A percentile compares a stretch with the other conserved stretches of the same genome.
Evolutionary conservation across 2,329 filamentous ascomycete genomes (phyloP).

Genomic region (Thielaviopsis euricoi): DNA sequence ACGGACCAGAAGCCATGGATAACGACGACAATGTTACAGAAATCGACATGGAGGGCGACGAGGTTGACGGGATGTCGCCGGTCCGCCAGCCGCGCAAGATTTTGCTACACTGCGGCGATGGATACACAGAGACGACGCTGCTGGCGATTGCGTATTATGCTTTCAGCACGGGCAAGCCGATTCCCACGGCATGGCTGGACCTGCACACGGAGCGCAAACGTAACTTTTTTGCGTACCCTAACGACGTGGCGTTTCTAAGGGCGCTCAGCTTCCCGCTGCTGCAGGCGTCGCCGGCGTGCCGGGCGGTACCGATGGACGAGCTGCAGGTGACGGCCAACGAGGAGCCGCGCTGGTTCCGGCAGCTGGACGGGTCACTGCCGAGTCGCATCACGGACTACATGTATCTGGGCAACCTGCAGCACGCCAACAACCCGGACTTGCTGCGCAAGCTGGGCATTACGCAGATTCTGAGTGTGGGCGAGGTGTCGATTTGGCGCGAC

Average conservation of each 20-base stretch:
- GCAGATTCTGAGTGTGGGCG: constrained; percentile 82
- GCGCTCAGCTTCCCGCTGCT: constrained; percentile 62
- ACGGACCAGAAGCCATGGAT: too few relatives aligned
- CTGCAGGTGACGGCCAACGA: constrained; percentile 24
- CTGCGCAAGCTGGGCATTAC: constrained; percentile 65
- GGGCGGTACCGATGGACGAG: constrained; percentile 13
- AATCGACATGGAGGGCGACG: constrained; percentile 30
- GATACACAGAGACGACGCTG: constrained; percentile 88
- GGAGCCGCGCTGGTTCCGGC: constrained; percentile 65
- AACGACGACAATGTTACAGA: constrained; percentile 11
- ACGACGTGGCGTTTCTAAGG: constrained; percentile 70
- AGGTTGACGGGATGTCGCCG: constrained; percentile 12
- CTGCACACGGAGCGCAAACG: constrained; percentile 66
- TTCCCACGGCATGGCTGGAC: constrained; percentile 74
- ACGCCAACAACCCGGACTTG: constrained; percentile 85
- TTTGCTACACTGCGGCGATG: constrained; percentile 84
- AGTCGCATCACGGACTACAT: constrained; percentile 83
- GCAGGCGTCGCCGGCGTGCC: constrained; percentile 44
- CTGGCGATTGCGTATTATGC: constrained; percentile 84
- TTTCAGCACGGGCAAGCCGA: constrained; percentile 67
- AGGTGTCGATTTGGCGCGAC: constrained; percentile 66
- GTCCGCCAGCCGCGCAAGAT: constrained; percentile 42
- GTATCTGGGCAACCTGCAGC: constrained; percentile 84
- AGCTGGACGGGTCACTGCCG: constrained; percentile 78
- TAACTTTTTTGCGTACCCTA: constrained; percentile 93